These are phyloP conservation scores for Penicillium sp. DNA, from an alignment of 2,329 filamentous ascomycete genomes.

Conservation along the genomic window DNA sequence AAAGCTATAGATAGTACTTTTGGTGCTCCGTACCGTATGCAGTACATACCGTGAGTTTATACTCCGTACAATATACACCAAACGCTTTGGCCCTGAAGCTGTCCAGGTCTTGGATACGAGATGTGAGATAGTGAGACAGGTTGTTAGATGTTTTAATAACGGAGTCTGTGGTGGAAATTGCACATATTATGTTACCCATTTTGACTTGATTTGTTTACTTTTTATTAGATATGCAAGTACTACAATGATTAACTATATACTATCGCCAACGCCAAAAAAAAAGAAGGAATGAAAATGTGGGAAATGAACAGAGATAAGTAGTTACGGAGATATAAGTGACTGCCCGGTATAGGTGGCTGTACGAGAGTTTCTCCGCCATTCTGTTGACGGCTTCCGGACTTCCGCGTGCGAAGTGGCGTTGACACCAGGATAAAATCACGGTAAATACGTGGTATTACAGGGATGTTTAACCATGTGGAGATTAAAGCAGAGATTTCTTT, in stretches of 20 bases:
- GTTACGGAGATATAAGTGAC: not conserved
- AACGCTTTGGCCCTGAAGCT: not conserved
- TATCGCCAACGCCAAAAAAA: too few relatives aligned
- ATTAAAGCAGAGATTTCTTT: not conserved
- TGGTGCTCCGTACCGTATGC: not conserved
- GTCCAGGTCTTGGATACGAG: not conserved
- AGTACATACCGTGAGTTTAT: not conserved
- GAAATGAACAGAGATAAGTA: not conserved
- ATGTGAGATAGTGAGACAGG: not conserved
- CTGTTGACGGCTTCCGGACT: not conserved
- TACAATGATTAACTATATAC: not conserved
- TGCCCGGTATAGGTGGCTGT: not conserved
- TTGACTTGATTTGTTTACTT: not conserved
- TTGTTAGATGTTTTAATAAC: not conserved
- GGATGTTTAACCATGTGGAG: not conserved
- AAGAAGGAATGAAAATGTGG: too few relatives aligned
- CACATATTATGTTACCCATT: not conserved
- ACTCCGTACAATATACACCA: not conserved
- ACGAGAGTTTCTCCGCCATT: not conserved
- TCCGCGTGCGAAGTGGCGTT: not conserved
- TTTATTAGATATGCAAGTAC: not conserved
- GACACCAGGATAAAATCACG: not conserved
- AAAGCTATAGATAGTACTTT: not conserved
- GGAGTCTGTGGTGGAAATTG: too few relatives aligned
- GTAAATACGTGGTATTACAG: not conserved